phyloP scores from a whole-genome alignment of 2,329 filamentous ascomycete genomes.

The Xylaria polymorpha region DNA sequence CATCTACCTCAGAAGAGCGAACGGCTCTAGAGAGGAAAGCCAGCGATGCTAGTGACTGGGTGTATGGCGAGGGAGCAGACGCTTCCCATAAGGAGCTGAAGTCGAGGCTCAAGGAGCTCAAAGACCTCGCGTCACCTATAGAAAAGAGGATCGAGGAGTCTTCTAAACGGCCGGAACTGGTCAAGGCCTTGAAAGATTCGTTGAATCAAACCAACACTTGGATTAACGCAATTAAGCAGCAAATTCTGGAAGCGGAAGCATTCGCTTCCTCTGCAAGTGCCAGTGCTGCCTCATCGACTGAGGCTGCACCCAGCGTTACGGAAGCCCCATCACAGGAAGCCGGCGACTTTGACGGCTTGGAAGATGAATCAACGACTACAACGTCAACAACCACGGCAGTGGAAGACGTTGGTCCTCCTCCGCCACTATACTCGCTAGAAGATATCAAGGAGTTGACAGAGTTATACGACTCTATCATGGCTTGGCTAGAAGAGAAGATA shows the following conservation, averaged over 20 bases:
- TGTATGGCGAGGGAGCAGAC: constrained; percentile 85
- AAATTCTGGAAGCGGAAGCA: constrained; percentile 75
- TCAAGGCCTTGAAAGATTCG: constrained; percentile 75
- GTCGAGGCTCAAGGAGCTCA: constrained; percentile 79
- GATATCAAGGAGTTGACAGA: constrained; percentile 76
- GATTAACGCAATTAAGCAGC: constrained; percentile 73
- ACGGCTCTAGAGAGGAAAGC: constrained; percentile 74
- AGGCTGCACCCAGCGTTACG: constrained; percentile 56
- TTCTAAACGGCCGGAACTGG: constrained; percentile 73
- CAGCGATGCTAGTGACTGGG: constrained; percentile 82
- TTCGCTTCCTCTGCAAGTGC: constrained; percentile 66
- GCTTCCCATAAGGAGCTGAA: constrained; percentile 81
- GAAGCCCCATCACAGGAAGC: constrained; percentile 59
- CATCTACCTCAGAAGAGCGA: constrained; percentile 76
- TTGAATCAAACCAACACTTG: constrained; percentile 79
- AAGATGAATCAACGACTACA: constrained; percentile 70
- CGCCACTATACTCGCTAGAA: constrained; percentile 76
- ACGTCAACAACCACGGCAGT: constrained; percentile 56
- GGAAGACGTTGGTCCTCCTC: constrained; percentile 65
- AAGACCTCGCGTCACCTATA: constrained; percentile 81
- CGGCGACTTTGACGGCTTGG: constrained; percentile 77
- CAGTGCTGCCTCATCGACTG: constrained; percentile 58
- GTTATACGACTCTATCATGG: constrained; percentile 69
- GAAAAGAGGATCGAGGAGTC: constrained; percentile 80
- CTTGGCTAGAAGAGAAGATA: constrained; percentile 81